A percentile compares a stretch with the other conserved stretches of the same genome.
Conservation (phyloP, 2,329 filamentous ascomycete genomes). For the Ilyonectria destructans region DNA sequence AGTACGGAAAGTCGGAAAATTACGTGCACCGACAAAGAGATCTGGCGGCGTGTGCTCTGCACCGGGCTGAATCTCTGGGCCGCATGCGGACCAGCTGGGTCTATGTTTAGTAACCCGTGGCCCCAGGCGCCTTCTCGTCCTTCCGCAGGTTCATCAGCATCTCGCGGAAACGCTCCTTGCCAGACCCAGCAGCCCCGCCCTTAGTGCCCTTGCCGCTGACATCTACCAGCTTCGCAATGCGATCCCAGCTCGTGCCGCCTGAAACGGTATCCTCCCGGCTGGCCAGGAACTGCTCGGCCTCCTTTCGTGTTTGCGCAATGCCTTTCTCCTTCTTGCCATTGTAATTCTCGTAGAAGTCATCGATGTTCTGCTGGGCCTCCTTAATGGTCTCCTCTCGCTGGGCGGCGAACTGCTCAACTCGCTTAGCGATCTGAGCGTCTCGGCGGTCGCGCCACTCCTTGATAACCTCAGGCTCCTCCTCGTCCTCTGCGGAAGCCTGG, state of each 20-base stretch:
- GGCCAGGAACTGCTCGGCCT: conserved; percentile 93
- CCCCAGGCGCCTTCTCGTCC: conserved; percentile 87
- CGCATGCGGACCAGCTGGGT: conserved; percentile 19
- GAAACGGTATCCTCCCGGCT: conserved; percentile 93
- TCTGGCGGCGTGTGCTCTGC: conserved; percentile 41
- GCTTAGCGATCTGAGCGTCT: conserved; percentile 86
- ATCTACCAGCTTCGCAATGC: conserved; percentile 98
- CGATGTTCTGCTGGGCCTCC: conserved; percentile 93
- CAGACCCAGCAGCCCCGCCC: conserved; percentile 90
- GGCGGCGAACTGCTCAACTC: conserved; percentile 85
- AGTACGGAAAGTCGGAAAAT: conserved; percentile 45
- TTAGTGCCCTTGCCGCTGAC: conserved; percentile 92
- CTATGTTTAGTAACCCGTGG: conserved; percentile 70
- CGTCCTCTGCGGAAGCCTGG: conserved; percentile 72
- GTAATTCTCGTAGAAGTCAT: conserved; percentile 99
- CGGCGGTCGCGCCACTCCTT: conserved; percentile 94
- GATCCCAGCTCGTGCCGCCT: conserved; percentile 98
- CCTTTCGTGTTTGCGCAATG: conserved; percentile 88
- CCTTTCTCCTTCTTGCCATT: conserved; percentile 98
- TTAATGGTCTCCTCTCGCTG: conserved; percentile 90
- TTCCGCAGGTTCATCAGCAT: conserved; percentile 89
- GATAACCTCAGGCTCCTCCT: conserved; percentile 91
- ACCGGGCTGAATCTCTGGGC: conserved; percentile 37
- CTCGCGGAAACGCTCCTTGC: conserved; percentile 97
- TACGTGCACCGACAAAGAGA: conserved; percentile 42